phyloP scores from a whole-genome alignment of 2,329 filamentous ascomycete species.

The Colletotrichum euphorbiae region DNA sequence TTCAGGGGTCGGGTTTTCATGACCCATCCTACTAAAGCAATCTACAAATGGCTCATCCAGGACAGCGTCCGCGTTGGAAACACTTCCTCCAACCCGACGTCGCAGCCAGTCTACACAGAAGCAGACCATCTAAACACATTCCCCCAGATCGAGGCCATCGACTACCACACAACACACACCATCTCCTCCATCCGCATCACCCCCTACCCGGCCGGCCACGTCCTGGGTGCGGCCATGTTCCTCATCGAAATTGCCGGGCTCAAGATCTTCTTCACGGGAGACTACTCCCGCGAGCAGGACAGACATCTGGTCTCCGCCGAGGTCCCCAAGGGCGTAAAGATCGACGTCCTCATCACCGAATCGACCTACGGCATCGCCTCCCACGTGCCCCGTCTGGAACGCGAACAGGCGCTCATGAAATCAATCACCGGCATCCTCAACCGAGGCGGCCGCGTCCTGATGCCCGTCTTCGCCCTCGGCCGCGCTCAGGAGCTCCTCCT shows the following conservation, averaged over 20 bases:
- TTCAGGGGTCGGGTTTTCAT: constrained; percentile 98
- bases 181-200: constrained; percentile 97
- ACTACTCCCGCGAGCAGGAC: constrained; percentile 96
- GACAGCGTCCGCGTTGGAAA: constrained; percentile 93
- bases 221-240: constrained; percentile 98
- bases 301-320: constrained; percentile 94
- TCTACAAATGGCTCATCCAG: constrained; percentile 99
- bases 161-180: constrained; percentile 97
- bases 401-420: constrained; percentile 95
- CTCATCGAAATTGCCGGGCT: constrained; percentile 96
- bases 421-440: constrained; percentile 92
- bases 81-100: constrained; percentile 70
- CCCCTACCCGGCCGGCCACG: constrained; percentile 95
- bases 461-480: constrained; percentile 95
- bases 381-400: constrained; percentile 88
- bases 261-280: constrained; percentile 96
- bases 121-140: constrained; percentile 95
- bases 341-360: constrained; percentile 97
- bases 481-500: constrained; percentile 93
- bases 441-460: constrained; percentile 88
- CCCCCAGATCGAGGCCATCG: constrained; percentile 94
- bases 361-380: constrained; percentile 97
- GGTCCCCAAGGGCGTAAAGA: constrained; percentile 87
- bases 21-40: constrained; percentile 99
- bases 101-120: constrained; percentile 91